phyloP scores from a whole-genome alignment of 257 asterid genomes.

The Agastache rugosa region DNA sequence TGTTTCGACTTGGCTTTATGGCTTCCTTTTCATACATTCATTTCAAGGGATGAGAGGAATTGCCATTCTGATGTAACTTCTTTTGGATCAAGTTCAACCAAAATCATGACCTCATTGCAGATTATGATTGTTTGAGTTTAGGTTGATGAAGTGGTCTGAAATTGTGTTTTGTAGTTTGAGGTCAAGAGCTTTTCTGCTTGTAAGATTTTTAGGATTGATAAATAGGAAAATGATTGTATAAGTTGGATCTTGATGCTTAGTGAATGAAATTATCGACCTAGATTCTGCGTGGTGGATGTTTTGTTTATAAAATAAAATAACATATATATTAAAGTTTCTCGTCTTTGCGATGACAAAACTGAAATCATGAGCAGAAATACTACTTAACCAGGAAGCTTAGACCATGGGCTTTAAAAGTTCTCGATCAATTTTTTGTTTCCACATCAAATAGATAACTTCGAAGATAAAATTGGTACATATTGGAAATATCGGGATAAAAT shows the following conservation, averaged over 20 bases:
- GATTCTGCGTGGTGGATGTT: not conserved
- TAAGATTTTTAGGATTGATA: not conserved
- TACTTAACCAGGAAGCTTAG: too few species aligned
- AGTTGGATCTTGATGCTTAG: not conserved
- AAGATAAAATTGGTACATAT: too few species aligned
- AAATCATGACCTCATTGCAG: conserved; percentile 9
- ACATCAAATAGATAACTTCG: too few species aligned
- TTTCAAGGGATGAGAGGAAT: conserved; percentile 8
- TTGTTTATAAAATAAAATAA: too few species aligned
- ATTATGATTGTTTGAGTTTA: not conserved
- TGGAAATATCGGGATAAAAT: too few species aligned
- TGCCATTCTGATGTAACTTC: not conserved
- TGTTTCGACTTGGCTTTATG: not conserved
- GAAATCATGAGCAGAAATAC: too few species aligned
- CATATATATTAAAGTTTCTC: too few species aligned
- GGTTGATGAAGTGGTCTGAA: conserved; percentile 10
- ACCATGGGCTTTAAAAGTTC: too few species aligned
- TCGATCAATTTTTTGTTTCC: too few species aligned
- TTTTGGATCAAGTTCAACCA: not conserved
- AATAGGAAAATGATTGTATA: not conserved
- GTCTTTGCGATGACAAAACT: not conserved
- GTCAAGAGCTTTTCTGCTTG: conserved; percentile 3
- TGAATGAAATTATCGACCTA: not conserved
- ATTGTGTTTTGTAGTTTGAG: conserved; percentile 5
- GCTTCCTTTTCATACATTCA: conserved; percentile 3